A percentile compares a stretch with the other conserved stretches of the same genome.
phyloP scores from a whole-genome alignment of 139 green algal species.

The Desmodesmus armatus region DNA sequence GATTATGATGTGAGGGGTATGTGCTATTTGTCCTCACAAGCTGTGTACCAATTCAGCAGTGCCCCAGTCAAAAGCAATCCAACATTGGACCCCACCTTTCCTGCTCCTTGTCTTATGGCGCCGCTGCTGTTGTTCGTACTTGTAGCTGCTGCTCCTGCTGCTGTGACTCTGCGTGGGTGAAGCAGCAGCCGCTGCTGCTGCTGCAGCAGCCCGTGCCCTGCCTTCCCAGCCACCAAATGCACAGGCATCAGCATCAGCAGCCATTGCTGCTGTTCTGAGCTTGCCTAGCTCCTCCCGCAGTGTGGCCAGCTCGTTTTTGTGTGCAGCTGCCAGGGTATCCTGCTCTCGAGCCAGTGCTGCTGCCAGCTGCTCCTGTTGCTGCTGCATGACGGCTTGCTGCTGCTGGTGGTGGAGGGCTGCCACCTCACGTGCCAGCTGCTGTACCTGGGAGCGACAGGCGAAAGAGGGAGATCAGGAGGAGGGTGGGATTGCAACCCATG shows the following conservation, averaged over 20 bases:
- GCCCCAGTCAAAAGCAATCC: too few relatives aligned
- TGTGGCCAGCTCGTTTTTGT: slow-evolving; percentile 1
- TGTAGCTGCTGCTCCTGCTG: not conserved
- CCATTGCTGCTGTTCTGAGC: slow-evolving; percentile 17
- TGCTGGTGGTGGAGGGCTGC: slow-evolving; percentile 47
- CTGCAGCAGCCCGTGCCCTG: not conserved
- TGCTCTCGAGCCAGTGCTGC: slow-evolving; percentile 31
- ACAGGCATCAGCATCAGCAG: too few relatives aligned
- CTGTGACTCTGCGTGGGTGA: not conserved
- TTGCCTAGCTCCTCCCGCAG: slow-evolving; percentile 31
- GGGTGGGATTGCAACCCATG: too few relatives aligned
- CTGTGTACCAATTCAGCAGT: too few relatives aligned
- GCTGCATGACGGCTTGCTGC: slow-evolving; percentile 23
- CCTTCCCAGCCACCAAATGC: not conserved
- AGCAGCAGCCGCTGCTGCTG: not conserved
- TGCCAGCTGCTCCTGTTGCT: slow-evolving; percentile 28
- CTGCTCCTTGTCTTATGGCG: not conserved
- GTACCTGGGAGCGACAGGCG: too few relatives aligned
- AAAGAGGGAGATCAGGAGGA: too few relatives aligned
- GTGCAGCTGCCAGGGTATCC: slow-evolving; percentile 3
- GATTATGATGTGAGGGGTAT: too few relatives aligned
- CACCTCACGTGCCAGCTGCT: slow-evolving; percentile 53
- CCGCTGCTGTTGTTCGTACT: slow-evolving; percentile 28
- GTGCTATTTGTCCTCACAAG: too few relatives aligned
- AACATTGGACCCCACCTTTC: not conserved